phyloP scores from a whole-genome alignment of 1,284 basidiomycete genomes.

The Peniophora sp. region DNA sequence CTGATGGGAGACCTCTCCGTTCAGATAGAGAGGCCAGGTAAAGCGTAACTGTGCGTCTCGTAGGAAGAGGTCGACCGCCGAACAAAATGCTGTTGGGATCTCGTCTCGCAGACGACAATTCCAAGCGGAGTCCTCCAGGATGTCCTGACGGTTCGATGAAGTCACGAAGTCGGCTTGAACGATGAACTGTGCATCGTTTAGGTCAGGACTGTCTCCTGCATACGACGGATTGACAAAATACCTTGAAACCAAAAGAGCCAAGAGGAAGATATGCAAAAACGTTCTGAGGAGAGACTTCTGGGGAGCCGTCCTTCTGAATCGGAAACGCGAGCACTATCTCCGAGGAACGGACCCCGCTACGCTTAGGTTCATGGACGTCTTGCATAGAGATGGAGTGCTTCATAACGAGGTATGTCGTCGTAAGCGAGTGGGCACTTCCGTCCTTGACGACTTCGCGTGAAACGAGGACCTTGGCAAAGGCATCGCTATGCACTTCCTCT shows the following conservation, averaged over 20 bases:
- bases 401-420: slow-evolving; percentile 1
- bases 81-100: slow-evolving; percentile 9
- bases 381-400: slow-evolving; percentile 3
- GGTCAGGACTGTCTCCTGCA: background rate
- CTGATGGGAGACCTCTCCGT: slow-evolving; percentile 6
- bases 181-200: slow-evolving; percentile 13
- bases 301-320: slow-evolving; percentile 6
- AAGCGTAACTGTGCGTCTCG: slow-evolving; percentile 5
- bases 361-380: background rate
- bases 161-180: slow-evolving; percentile 18
- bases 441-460: too few relatives aligned
- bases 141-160: slow-evolving; percentile 15
- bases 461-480: too few relatives aligned
- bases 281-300: slow-evolving; percentile 9
- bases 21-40: slow-evolving; percentile 14
- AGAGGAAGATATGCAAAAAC: slow-evolving; percentile 16
- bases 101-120: slow-evolving; percentile 10
- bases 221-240: slow-evolving; percentile 4
- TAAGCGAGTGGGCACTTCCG: too few relatives aligned
- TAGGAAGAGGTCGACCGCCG: slow-evolving; percentile 8
- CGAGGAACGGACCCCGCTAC: slow-evolving; percentile 9
- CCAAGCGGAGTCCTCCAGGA: slow-evolving; percentile 11
- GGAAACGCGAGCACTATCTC: slow-evolving; percentile 18
- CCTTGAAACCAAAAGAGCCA: slow-evolving; percentile 13
- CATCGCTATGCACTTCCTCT: too few relatives aligned